Conservation (phyloP, 805 yeast genomes). For the Teunomyces aglyptinius region DNA sequence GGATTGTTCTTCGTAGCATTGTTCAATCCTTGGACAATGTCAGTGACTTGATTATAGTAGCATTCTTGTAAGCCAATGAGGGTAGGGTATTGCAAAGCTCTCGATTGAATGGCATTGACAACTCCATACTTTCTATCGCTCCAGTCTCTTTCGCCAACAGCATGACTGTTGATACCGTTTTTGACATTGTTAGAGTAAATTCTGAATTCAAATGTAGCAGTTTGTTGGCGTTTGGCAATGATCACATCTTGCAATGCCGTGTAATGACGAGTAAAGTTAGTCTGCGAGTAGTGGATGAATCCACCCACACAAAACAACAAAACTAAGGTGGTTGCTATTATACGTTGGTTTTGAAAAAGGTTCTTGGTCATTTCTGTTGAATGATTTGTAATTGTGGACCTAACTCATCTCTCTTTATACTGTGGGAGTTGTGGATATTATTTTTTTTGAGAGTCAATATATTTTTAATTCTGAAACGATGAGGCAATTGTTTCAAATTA, state of each 20-base stretch:
- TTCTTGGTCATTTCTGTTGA: not conserved
- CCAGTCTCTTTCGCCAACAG: slow-evolving; percentile 14
- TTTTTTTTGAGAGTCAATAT: not conserved
- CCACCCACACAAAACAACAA: not conserved
- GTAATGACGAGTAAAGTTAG: not conserved
- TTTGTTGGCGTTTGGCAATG: not conserved
- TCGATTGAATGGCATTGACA: slow-evolving; percentile 10
- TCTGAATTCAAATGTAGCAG: slow-evolving; percentile 10
- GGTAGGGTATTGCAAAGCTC: slow-evolving; percentile 10
- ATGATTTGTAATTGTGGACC: not conserved
- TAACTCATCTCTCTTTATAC: not conserved
- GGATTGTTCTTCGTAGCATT: not conserved
- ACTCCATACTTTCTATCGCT: slow-evolving; percentile 12
- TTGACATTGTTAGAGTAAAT: slow-evolving; percentile 13
- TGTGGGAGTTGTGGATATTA: not conserved
- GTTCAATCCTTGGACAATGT: slow-evolving; percentile 35
- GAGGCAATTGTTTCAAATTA: not conserved
- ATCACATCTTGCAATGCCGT: not conserved
- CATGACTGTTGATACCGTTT: slow-evolving; percentile 5
- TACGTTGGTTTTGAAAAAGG: not conserved
- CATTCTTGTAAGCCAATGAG: slow-evolving; percentile 44
- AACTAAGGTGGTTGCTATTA: not conserved
- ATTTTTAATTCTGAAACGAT: not conserved
- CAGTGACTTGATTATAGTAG: slow-evolving; percentile 41
- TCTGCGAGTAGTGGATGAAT: not conserved